Percentiles rank a stretch among this genome's conserved stretches.
phyloP scores from a whole-genome alignment of 2,329 filamentous ascomycete species.

The Monilinia polystroma region DNA sequence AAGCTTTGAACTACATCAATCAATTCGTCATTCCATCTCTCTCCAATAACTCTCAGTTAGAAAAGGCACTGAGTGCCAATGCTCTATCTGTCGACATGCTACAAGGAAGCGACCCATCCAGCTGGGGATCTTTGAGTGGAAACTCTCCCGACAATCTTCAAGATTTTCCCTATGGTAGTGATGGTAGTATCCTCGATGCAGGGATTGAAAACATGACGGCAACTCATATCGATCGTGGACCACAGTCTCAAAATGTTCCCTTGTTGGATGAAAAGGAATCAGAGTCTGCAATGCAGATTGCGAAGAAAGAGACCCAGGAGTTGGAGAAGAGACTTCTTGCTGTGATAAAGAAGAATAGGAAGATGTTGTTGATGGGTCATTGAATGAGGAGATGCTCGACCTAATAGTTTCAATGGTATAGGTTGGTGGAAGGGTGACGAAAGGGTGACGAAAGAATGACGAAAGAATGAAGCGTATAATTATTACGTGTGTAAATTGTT shows the following conservation, averaged over 20 bases:
- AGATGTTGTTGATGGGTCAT: slow-evolving; percentile 47
- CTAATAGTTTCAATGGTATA: too few species aligned
- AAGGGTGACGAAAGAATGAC: neutral
- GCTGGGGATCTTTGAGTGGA: slow-evolving; percentile 34
- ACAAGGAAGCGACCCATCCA: slow-evolving; percentile 32
- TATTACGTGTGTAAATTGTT: slow-evolving; percentile 1
- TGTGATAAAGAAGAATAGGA: slow-evolving; percentile 59
- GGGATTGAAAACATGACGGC: slow-evolving; percentile 40
- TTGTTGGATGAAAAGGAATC: slow-evolving; percentile 63
- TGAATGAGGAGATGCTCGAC: slow-evolving; percentile 27
- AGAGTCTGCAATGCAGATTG: slow-evolving; percentile 51
- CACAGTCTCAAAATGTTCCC: slow-evolving; percentile 40
- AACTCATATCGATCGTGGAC: slow-evolving; percentile 37
- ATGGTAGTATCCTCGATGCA: slow-evolving; percentile 35
- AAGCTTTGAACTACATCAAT: slow-evolving; percentile 67
- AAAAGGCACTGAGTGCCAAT: slow-evolving; percentile 40
- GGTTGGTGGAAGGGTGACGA: neutral
- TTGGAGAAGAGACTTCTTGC: slow-evolving; percentile 61
- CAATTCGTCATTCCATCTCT: slow-evolving; percentile 60
- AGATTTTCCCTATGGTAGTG: slow-evolving; percentile 30
- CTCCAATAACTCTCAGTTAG: slow-evolving; percentile 40
- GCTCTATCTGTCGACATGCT: slow-evolving; percentile 37
- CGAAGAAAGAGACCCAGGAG: slow-evolving; percentile 60
- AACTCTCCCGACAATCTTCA: slow-evolving; percentile 25
- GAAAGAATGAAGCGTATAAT: neutral